Evolutionary conservation across 306 rosid genomes (phyloP).

Genomic region (Cotoneaster glaucophyllus): DNA sequence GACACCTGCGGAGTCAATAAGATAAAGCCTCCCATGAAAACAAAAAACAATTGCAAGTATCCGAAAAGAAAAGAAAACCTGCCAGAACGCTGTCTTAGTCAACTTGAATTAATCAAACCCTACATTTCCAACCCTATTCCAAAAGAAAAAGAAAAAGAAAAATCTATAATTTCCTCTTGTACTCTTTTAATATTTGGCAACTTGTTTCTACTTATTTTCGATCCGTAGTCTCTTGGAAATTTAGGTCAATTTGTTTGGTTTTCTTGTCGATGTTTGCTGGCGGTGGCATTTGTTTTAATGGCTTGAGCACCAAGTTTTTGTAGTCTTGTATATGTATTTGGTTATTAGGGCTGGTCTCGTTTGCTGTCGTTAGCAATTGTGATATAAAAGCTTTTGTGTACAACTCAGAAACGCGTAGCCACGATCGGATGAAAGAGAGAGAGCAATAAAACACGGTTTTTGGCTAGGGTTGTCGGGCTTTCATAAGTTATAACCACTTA

Average conservation of each 20-base stretch:
- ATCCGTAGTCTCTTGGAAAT: slow-evolving; percentile 8
- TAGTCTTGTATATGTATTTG: not conserved
- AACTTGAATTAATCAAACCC: not conserved
- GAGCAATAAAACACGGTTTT: not conserved
- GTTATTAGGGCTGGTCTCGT: not conserved
- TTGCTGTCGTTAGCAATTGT: not conserved
- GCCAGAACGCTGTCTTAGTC: slow-evolving; percentile 6
- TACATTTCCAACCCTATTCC: not conserved
- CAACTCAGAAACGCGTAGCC: slow-evolving; percentile 22
- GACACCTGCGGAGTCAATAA: not conserved
- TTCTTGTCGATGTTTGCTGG: slow-evolving; percentile 1
- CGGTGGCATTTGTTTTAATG: not conserved
- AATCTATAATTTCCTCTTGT: not conserved
- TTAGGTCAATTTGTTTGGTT: not conserved
- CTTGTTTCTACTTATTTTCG: not conserved
- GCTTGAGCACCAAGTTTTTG: not conserved
- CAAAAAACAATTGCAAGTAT: not conserved
- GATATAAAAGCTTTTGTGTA: not conserved
- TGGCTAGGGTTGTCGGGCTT: not conserved
- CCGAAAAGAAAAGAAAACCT: not conserved
- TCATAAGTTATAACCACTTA: not conserved
- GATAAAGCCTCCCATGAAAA: not conserved
- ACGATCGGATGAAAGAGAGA: not conserved
- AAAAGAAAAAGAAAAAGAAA: not conserved
- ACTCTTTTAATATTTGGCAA: not conserved